phyloP scores from a whole-genome alignment of 305 asterid species.

The Fraxinus floribunda region DNA sequence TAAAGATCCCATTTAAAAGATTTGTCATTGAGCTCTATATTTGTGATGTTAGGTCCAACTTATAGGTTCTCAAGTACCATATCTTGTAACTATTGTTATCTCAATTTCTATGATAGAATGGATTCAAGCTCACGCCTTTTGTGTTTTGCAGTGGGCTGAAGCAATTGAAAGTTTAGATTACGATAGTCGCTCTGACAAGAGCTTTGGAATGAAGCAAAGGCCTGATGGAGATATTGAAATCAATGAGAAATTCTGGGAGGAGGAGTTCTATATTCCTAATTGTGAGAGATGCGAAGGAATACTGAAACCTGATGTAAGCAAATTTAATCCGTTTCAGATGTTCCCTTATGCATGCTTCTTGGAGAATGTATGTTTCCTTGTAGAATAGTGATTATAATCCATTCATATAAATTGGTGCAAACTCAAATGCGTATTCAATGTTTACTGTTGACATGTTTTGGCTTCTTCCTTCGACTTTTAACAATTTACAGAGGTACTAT shows the following conservation, averaged over 20 bases:
- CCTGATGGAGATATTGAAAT: constrained; percentile 99
- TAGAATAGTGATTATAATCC: not conserved
- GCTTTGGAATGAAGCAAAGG: constrained; percentile 95
- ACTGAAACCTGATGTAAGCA: constrained; percentile 91
- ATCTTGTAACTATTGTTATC: not conserved
- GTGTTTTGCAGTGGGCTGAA: constrained; percentile 86
- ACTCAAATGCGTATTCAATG: not conserved
- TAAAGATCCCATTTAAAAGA: not conserved
- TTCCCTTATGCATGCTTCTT: not conserved
- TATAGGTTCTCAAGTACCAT: not conserved
- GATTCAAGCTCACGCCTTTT: constrained; percentile 20
- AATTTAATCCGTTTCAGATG: constrained; percentile 10
- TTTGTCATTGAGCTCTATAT: constrained; percentile 3
- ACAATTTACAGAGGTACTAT: not conserved
- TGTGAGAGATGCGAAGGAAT: constrained; percentile 72
- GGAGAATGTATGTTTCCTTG: not conserved
- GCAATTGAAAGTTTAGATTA: constrained; percentile 90
- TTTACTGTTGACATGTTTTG: not conserved
- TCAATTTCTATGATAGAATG: not conserved
- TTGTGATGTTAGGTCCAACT: constrained; percentile 2
- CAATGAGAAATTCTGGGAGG: constrained; percentile 97
- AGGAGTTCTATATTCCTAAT: constrained; percentile 73
- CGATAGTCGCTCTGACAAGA: constrained; percentile 83
- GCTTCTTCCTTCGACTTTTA: not conserved
- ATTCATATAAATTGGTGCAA: not conserved